These are phyloP conservation scores for Apiotrichum siamense DNA, from an alignment of 1,284 basidiomycete genomes.

Conservation along the genomic window DNA sequence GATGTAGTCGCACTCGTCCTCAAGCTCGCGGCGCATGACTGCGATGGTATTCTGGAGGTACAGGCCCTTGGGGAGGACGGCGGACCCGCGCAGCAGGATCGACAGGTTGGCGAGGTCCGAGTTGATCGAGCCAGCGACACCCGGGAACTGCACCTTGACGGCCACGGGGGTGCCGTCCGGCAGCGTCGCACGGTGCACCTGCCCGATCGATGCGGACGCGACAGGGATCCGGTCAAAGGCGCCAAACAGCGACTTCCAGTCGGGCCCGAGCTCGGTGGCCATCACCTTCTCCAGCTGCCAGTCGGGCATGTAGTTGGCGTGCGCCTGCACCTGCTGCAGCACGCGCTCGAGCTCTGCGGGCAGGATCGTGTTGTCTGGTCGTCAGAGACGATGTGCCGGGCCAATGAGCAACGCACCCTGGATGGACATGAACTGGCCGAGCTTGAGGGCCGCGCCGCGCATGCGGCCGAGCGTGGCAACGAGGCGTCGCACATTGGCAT, in stretches of 20 bases:
- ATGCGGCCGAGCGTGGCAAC: constrained; percentile 89
- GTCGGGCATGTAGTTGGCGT: constrained; percentile 97
- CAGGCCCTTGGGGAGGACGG: constrained; percentile 76
- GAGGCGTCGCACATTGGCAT: constrained; percentile 80
- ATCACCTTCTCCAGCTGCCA: constrained; percentile 96
- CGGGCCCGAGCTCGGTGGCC: constrained; percentile 62
- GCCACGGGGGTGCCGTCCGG: constrained; percentile 57
- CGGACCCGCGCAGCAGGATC: constrained; percentile 70
- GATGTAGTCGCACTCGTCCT: constrained; percentile 90
- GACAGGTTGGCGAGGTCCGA: constrained; percentile 85
- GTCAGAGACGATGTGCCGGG: constrained; percentile 1
- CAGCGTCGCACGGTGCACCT: constrained; percentile 79
- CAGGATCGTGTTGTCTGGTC: constrained; percentile 68
- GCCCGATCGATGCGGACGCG: constrained; percentile 94
- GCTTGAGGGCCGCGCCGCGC: constrained; percentile 92
- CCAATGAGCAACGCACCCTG: constrained; percentile 59
- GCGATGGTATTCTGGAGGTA: constrained; percentile 83
- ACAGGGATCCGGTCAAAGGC: constrained; percentile 82
- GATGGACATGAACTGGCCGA: constrained; percentile 96
- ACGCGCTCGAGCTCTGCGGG: constrained; percentile 85
- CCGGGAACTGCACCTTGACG: constrained; percentile 95
- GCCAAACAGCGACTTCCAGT: constrained; percentile 68
- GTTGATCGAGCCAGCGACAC: constrained; percentile 76
- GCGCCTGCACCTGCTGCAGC: constrained; percentile 84
- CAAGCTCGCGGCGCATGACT: constrained; percentile 84